Evolutionary conservation across 306 rosid species (phyloP), one percentile per base, ranked within the genome.

Genomic region (Castanopsis chinensis): DNA sequence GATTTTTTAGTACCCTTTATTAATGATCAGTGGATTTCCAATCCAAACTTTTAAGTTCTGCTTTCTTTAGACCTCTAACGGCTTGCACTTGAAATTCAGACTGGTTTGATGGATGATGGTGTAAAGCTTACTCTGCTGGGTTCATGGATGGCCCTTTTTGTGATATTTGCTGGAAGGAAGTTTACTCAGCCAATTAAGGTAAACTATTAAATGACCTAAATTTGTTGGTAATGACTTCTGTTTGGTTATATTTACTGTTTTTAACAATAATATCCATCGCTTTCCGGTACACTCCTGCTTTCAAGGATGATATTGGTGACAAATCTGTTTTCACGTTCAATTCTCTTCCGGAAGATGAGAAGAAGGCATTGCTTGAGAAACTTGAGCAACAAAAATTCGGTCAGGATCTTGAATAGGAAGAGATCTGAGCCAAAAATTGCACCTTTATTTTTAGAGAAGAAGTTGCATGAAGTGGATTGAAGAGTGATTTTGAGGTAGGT

Each of bases 111-210:
- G 97, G 95, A 90, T 51, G 89, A 91, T 20, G 97, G 92, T 72
- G 84, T 84, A 57, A 91, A 92, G 84, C 89, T 87, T 76, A 52
- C 86, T 35, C 79, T 94, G 21, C 88, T 94, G 14, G 91, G 91
- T 43, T 83, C 86, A 6, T 94, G 97, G 99, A 86, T 87, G 92
- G 86, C 79, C 45, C 83, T 94, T 81, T 89, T 94, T 76, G 89
- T 84, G 74, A 52, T 92, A 85, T 94, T 94, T 89, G 90, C 93
- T 4, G 99, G 96, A 72, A 88, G 99, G 86, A 92, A 94, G 77
- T 94, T 92, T 84, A 89, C 92, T 70, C 99, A 94, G 83, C 93
- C 93, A 55, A 90, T 92, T 69, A 92, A 94, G 96, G 98, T 91
- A 87, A 75, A 30, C 72, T 75, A 23, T 70, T 74, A 23, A 76